Base-by-base conservation (phyloP, 768 basidiomycete genomes). In the Russula emetica region DNA sequence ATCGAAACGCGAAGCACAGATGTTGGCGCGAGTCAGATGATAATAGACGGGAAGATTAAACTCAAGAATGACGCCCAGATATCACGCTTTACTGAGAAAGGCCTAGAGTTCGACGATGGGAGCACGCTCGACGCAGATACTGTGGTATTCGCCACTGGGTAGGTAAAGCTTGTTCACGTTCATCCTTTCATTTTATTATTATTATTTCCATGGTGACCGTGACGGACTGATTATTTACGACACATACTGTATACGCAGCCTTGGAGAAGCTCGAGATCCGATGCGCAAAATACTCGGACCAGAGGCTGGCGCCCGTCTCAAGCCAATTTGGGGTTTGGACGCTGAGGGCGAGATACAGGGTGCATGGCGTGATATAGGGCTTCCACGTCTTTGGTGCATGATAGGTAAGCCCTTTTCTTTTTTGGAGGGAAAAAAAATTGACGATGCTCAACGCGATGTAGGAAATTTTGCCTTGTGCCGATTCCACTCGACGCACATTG, bases 401-500 rank as follows among this genome's bases (percentile, higher is more conserved):
- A 77, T 85, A 73, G 86, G 87, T 82, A 69, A 32, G 69, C 69
- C 24, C n/a, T 16, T 4, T 7, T 55, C 34, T 18, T 53, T 28
- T 36, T 26, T 40, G 1, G 47, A 2, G 24, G 18, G 10, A 24
- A 13, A 11, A 24, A 34, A 14, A n/a, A 8, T 1, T 9, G 9
- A 16, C 16, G 13, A 36, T 10, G 7, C 13, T 26, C 13, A 50
- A 16, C 26, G 4, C 24, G 18, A 50, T 5, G 18, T 61, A 82
- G 81, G 83, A 14, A 86, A 86, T 69, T 71, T 89, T 10, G 83
- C 83, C 0, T 66, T 83, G 66, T 82, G 81, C 62, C 78, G 87
- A 0, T 88, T 87, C 78, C 79, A 86, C 72, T 88, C 87, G 6
- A 86, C 82, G 62, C 84, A 84, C 68, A 56, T 88, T 42, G 86